Percentiles rank a stretch among this genome's conserved stretches.
phyloP scores from a whole-genome alignment of 208 protist species.

The Trypanosoma boissoni region DNA sequence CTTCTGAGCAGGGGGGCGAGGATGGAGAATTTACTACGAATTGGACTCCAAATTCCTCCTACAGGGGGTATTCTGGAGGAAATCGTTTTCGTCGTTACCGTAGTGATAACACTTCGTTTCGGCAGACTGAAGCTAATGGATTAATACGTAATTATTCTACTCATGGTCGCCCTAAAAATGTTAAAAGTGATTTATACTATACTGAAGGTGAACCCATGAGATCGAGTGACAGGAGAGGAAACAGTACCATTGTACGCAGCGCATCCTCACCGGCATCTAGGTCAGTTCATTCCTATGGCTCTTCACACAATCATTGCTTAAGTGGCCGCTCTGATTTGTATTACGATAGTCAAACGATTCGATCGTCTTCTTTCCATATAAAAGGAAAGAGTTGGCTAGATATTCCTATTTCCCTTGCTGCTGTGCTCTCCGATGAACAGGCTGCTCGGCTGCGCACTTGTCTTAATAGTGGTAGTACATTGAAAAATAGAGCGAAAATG shows the following conservation, averaged over 20 bases:
- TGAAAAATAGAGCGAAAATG: conserved; percentile 28
- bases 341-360: neutral
- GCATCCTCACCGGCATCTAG: neutral
- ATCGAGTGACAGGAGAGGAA: too few species aligned
- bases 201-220: neutral
- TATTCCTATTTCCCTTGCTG: conserved; percentile 13
- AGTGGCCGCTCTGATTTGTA: neutral
- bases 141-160: neutral
- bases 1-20: neutral
- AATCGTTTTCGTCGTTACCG: neutral
- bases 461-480: conserved; percentile 1
- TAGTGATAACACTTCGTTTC: neutral
- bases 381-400: conserved; percentile 2
- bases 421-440: conserved; percentile 12
- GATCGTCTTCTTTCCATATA: neutral
- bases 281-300: too few species aligned
- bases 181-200: neutral
- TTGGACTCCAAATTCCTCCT: conserved; percentile 8
- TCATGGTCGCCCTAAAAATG: neutral
- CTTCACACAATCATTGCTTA: neutral
- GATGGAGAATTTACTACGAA: neutral
- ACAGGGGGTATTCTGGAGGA: neutral
- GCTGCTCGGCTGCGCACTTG: conserved; percentile 2
- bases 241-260: too few species aligned
- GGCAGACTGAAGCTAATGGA: neutral